These are phyloP conservation scores for Teunomyces barrocoloradensis DNA, from an alignment of 805 yeast genomes.

Conservation along the genomic window DNA sequence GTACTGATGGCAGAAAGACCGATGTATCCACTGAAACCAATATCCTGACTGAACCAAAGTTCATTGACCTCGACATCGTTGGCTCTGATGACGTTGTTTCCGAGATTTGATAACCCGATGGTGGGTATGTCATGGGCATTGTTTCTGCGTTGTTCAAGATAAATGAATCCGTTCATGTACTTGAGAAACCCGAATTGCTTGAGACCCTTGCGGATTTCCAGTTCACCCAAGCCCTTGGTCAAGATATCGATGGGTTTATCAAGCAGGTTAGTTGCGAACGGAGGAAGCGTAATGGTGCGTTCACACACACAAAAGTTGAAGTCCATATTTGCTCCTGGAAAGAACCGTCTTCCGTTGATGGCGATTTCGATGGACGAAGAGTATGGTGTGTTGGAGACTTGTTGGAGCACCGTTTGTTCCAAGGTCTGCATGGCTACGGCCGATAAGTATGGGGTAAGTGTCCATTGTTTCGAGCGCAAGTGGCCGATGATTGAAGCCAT, in stretches of 20 bases:
- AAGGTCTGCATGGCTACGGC: constrained; percentile 14
- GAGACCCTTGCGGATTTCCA: neutral
- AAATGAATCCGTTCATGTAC: neutral
- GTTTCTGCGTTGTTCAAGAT: neutral
- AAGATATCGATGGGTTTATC: neutral
- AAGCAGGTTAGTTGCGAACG: neutral
- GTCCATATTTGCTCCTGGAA: constrained; percentile 4
- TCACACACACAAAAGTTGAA: constrained; percentile 3
- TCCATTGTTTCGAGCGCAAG: constrained; percentile 13
- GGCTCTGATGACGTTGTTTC: constrained; percentile 9
- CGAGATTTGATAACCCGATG: constrained; percentile 20
- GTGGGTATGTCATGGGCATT: constrained; percentile 7
- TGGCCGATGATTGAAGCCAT: constrained; percentile 8
- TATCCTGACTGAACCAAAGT: constrained; percentile 18
- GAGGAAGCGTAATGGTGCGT: neutral
- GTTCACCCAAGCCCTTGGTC: neutral
- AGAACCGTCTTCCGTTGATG: constrained; percentile 13
- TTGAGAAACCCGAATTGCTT: constrained; percentile 8
- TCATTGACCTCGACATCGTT: constrained; percentile 10
- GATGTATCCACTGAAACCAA: constrained; percentile 13
- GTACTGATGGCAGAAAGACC: constrained; percentile 13
- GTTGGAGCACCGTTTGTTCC: constrained; percentile 15
- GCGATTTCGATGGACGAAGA: constrained; percentile 8
- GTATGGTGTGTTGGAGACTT: neutral
- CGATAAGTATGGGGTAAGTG: constrained; percentile 20